Percentiles rank a stretch among this genome's conserved stretches.
phyloP scores from a whole-genome alignment of 176 grass and related monocot species.

The Bonia amplexicaulis region DNA sequence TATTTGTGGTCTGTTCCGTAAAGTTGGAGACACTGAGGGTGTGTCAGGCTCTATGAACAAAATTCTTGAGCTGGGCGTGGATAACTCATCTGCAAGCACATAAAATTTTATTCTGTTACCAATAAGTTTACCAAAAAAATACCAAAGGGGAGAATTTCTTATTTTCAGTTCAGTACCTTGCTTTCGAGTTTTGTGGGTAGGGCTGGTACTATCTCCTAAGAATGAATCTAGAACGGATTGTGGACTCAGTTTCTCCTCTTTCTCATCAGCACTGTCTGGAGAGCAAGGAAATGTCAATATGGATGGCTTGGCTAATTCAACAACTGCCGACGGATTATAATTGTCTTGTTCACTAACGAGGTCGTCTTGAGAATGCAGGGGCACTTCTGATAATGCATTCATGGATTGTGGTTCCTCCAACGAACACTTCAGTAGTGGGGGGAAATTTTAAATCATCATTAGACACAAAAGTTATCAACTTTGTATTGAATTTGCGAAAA shows the following conservation, averaged over 20 bases:
- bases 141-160: neutral
- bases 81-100: conserved; percentile 56
- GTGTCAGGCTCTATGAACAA: conserved; percentile 50
- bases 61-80: conserved; percentile 43
- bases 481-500: conserved; percentile 5
- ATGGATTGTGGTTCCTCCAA: conserved; percentile 12
- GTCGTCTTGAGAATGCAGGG: conserved; percentile 2
- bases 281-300: conserved; percentile 33
- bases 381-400: conserved; percentile 12
- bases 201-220: conserved; percentile 32
- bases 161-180: conserved; percentile 45
- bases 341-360: conserved; percentile 27
- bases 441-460: neutral
- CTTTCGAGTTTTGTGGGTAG: conserved; percentile 35
- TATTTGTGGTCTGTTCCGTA: conserved; percentile 13
- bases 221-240: conserved; percentile 49
- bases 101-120: conserved; percentile 15
- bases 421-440: neutral
- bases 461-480: neutral
- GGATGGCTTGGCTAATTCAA: conserved; percentile 38
- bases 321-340: conserved; percentile 28
- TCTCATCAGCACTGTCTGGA: conserved; percentile 41
- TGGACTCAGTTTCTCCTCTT: conserved; percentile 48
- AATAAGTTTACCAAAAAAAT: neutral
- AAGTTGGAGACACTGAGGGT: conserved; percentile 8